Conservation (phyloP, 306 rosid species). For the Vigna hirtella region DNA sequence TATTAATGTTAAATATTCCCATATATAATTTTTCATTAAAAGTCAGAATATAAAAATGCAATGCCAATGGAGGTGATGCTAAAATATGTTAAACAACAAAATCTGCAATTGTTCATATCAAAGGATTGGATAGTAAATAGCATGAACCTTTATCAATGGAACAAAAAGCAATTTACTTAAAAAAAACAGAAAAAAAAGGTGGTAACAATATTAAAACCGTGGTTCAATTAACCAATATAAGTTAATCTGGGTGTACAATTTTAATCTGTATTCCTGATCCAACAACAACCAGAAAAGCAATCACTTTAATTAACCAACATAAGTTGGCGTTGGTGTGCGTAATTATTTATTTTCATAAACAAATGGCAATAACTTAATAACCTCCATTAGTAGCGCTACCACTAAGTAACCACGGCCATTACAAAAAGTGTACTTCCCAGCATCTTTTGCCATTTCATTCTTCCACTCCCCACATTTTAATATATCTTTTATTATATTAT, state of each 20-base stretch:
- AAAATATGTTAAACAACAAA: neutral
- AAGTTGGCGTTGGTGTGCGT: too few species aligned
- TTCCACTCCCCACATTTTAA: conserved; percentile 22
- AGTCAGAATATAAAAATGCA: too few species aligned
- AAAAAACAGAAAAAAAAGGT: too few species aligned
- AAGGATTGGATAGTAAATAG: neutral
- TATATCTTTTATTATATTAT: conserved; percentile 1
- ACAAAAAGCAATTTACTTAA: too few species aligned
- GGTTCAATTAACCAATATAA: too few species aligned
- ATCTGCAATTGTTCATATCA: neutral
- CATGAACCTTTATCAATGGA: too few species aligned
- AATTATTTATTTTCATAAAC: neutral
- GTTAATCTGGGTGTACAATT: too few species aligned
- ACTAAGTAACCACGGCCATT: conserved; percentile 34
- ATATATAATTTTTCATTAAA: too few species aligned
- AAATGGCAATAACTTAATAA: conserved; percentile 30
- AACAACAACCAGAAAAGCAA: neutral
- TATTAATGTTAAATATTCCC: too few species aligned
- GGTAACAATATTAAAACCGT: too few species aligned
- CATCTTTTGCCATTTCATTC: conserved; percentile 28
- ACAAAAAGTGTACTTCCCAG: conserved; percentile 16
- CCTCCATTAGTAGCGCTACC: conserved; percentile 30
- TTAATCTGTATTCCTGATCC: too few species aligned
- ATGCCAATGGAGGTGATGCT: neutral
- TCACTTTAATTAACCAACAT: too few species aligned